These are phyloP conservation scores for Ustilago trichophora DNA, from an alignment of 1,284 basidiomycete species.

Conservation along the genomic window DNA sequence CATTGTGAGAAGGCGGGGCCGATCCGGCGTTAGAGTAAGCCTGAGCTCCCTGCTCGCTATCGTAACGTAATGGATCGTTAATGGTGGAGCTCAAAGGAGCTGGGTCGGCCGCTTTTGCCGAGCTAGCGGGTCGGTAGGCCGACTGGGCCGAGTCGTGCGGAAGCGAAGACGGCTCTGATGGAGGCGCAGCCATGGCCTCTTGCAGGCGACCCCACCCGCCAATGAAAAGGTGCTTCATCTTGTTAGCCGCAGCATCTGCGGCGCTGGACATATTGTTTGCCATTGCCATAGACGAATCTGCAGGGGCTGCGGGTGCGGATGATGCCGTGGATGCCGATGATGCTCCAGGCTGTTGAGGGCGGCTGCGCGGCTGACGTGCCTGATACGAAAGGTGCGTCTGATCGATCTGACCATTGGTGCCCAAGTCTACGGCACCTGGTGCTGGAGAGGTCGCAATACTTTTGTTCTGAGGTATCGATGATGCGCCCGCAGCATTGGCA, in stretches of 20 bases:
- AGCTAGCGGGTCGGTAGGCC: constrained; percentile 7
- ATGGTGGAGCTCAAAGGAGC: neutral
- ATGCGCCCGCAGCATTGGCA: neutral
- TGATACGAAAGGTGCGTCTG: constrained; percentile 20
- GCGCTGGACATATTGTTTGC: constrained; percentile 26
- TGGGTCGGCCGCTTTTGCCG: constrained; percentile 1
- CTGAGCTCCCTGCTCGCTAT: neutral
- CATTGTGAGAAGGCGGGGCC: neutral
- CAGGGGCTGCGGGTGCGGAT: neutral
- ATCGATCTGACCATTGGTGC: constrained; percentile 20
- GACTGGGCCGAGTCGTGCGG: neutral
- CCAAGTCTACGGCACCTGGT: constrained; percentile 29
- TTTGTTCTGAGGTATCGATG: neutral
- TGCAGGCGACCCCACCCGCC: constrained; percentile 53
- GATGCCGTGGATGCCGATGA: neutral
- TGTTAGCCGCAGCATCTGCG: constrained; percentile 35
- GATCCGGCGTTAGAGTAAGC: neutral
- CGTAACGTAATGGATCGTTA: neutral
- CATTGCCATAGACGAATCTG: constrained; percentile 15
- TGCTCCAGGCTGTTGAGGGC: constrained; percentile 1
- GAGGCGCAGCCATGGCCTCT: constrained; percentile 45
- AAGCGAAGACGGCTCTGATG: constrained; percentile 6
- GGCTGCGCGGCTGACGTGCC: constrained; percentile 20
- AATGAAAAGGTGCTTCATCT: constrained; percentile 51
- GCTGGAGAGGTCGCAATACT: constrained; percentile 9